Percentiles rank a stretch among this genome's conserved stretches.
Conservation (phyloP, 1,284 basidiomycete species). For the Sanguinoderma infundibulare region DNA sequence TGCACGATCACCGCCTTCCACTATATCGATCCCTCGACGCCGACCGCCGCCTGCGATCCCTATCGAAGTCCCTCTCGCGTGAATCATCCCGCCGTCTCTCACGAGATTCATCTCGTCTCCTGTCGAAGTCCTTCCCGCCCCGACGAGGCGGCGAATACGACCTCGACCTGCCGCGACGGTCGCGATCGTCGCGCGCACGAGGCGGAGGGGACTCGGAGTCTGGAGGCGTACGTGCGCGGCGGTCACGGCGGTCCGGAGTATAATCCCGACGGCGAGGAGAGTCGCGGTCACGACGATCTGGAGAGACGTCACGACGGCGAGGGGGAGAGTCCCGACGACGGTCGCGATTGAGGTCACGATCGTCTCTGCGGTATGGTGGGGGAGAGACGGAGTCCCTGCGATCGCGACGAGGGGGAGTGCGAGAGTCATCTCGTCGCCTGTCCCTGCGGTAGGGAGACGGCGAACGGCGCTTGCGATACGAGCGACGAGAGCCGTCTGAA, state of each 20-base stretch:
- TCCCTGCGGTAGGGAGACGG: constrained; percentile 38
- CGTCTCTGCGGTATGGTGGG: constrained; percentile 35
- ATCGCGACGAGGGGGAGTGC: constrained; percentile 27
- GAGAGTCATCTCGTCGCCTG: constrained; percentile 26
- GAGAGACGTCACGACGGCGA: constrained; percentile 31
- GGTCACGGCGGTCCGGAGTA: constrained; percentile 15
- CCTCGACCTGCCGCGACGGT: constrained; percentile 18
- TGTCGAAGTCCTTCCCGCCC: constrained; percentile 21
- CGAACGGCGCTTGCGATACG: constrained; percentile 33
- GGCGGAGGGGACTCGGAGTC: background rate
- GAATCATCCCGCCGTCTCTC: constrained; percentile 27
- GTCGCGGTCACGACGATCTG: constrained; percentile 31
- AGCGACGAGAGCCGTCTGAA: constrained; percentile 37
- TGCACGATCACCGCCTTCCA: constrained; percentile 11
- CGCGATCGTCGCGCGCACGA: background rate
- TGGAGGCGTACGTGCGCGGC: constrained; percentile 27
- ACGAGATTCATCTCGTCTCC: constrained; percentile 23
- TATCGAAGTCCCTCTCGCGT: constrained; percentile 21
- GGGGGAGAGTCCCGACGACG: constrained; percentile 22
- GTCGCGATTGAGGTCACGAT: constrained; percentile 28
- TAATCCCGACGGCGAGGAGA: constrained; percentile 17
- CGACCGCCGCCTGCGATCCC: constrained; percentile 26
- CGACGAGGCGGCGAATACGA: constrained; percentile 27
- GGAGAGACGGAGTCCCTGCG: constrained; percentile 21
- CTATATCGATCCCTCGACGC: constrained; percentile 28